These are phyloP conservation scores for Mortierella sp. DNA, from an alignment of 371 early-diverging fungal genomes.

Conservation along the genomic window DNA sequence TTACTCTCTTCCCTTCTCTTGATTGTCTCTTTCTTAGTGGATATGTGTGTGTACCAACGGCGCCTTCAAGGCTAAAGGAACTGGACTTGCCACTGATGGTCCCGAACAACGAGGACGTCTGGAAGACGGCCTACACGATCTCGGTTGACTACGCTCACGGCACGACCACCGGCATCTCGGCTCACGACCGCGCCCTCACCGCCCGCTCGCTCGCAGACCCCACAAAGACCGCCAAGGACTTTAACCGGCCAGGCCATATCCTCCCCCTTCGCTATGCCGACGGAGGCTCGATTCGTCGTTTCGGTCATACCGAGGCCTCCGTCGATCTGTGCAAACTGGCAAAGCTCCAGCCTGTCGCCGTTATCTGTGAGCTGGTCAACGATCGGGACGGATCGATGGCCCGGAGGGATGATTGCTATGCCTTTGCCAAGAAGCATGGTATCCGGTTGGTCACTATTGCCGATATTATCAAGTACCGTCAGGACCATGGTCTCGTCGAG, in stretches of 20 bases:
- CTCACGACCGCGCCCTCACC: slow-evolving; percentile 90
- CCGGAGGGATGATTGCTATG: slow-evolving; percentile 90
- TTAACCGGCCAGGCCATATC: slow-evolving; percentile 94
- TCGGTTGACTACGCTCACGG: slow-evolving; percentile 88
- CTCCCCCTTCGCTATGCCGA: slow-evolving; percentile 88
- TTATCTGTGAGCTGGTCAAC: slow-evolving; percentile 92
- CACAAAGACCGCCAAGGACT: slow-evolving; percentile 67
- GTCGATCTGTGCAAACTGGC: slow-evolving; percentile 92
- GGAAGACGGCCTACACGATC: slow-evolving; percentile 94
- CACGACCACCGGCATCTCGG: slow-evolving; percentile 96
- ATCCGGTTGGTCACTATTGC: slow-evolving; percentile 92
- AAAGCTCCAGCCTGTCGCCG: slow-evolving; percentile 85
- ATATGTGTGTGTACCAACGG: slow-evolving; percentile 90
- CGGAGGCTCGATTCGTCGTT: slow-evolving; percentile 85
- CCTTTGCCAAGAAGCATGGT: slow-evolving; percentile 84
- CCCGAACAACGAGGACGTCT: slow-evolving; percentile 85
- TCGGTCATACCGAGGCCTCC: slow-evolving; percentile 96
- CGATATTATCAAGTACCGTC: slow-evolving; percentile 82
- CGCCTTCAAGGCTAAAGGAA: slow-evolving; percentile 81
- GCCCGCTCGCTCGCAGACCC: slow-evolving; percentile 83
- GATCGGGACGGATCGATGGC: slow-evolving; percentile 94
- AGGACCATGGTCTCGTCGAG: slow-evolving; percentile 53
- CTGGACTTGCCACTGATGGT: slow-evolving; percentile 95
- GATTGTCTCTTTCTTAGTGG: slow-evolving; percentile 69
- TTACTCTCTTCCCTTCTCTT: background rate